Evolutionary conservation across 1,284 basidiomycete genomes (phyloP).

Genomic region (Trichosporon asahii): DNA sequence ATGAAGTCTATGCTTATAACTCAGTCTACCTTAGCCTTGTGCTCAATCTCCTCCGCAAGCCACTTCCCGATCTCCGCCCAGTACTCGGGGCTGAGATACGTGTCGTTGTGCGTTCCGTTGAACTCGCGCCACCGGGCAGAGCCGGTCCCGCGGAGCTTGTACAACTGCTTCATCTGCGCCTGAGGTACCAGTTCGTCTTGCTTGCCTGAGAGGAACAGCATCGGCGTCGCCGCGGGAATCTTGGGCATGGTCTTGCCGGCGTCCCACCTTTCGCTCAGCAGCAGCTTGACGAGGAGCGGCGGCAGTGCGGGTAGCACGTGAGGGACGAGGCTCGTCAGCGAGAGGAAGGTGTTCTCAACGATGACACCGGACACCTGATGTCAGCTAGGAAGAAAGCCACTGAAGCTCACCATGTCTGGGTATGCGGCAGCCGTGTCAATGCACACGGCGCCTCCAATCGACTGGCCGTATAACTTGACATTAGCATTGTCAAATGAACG

Average conservation of each 20-base stretch:
- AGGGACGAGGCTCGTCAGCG: constrained; percentile 74
- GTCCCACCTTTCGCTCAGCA: constrained; percentile 71
- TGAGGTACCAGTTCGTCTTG: constrained; percentile 81
- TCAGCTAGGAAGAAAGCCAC: constrained; percentile 51
- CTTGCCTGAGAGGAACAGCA: constrained; percentile 78
- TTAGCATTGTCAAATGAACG: background rate
- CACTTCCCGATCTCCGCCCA: constrained; percentile 64
- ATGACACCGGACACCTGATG: constrained; percentile 57
- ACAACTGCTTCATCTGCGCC: constrained; percentile 76
- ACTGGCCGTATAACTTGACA: constrained; percentile 74
- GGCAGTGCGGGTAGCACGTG: constrained; percentile 72
- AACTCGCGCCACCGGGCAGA: constrained; percentile 60
- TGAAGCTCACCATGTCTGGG: constrained; percentile 59
- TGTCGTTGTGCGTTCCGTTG: constrained; percentile 70
- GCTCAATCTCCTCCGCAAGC: constrained; percentile 48
- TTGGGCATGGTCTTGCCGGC: constrained; percentile 66
- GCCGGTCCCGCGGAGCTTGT: constrained; percentile 58
- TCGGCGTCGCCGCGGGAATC: constrained; percentile 68
- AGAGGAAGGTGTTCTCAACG: constrained; percentile 89
- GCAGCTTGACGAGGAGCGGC: constrained; percentile 53
- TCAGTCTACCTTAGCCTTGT: constrained; percentile 7
- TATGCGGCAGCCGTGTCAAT: constrained; percentile 83
- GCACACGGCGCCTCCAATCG: constrained; percentile 91
- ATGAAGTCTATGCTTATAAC: background rate
- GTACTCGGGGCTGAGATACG: constrained; percentile 64